Percentiles rank a stretch among this genome's conserved stretches.
Conservation (phyloP, 106 monocot genomes). For the Phalaenopsis equestris region DNA sequence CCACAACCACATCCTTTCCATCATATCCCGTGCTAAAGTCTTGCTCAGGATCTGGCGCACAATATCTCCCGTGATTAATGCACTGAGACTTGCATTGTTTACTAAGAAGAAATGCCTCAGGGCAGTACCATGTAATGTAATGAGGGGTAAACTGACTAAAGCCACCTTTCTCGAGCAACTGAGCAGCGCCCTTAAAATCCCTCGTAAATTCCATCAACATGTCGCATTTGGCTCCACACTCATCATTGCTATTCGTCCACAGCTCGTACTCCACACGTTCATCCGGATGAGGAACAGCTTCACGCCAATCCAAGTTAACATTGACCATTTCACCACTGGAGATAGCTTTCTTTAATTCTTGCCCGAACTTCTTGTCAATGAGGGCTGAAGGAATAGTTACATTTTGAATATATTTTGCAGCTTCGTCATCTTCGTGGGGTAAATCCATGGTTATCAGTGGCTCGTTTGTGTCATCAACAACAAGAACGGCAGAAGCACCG, state of each 20-base stretch:
- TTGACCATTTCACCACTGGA: conserved; percentile 76
- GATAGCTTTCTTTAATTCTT: conserved; percentile 66
- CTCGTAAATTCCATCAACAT: conserved; percentile 78
- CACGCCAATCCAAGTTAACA: conserved; percentile 96
- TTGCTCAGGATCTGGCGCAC: conserved; percentile 96
- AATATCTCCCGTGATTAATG: conserved; percentile 94
- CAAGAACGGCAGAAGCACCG: conserved; percentile 88
- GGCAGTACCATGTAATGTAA: conserved; percentile 99
- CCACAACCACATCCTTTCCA: conserved; percentile 92
- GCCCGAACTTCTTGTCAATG: conserved; percentile 72
- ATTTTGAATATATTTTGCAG: conserved; percentile 74
- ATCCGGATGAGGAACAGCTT: conserved; percentile 97
- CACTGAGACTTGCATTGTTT: conserved; percentile 98
- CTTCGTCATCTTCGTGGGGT: conserved; percentile 74
- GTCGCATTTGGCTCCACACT: conserved; percentile 95
- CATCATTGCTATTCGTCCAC: conserved; percentile 98
- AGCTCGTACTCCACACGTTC: conserved; percentile 95
- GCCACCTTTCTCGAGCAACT: conserved; percentile 82
- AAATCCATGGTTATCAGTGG: conserved; percentile 96
- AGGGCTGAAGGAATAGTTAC: conserved; percentile 95
- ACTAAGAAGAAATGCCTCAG: conserved; percentile 72
- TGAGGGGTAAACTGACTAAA: conserved; percentile 97
- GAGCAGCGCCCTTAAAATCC: conserved; percentile 88
- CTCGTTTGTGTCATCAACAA: conserved; percentile 82
- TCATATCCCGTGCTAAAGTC: conserved; percentile 94